Base-by-base conservation (phyloP, 2,329 filamentous ascomycete genomes). In the Colletotrichum abscissum region DNA sequence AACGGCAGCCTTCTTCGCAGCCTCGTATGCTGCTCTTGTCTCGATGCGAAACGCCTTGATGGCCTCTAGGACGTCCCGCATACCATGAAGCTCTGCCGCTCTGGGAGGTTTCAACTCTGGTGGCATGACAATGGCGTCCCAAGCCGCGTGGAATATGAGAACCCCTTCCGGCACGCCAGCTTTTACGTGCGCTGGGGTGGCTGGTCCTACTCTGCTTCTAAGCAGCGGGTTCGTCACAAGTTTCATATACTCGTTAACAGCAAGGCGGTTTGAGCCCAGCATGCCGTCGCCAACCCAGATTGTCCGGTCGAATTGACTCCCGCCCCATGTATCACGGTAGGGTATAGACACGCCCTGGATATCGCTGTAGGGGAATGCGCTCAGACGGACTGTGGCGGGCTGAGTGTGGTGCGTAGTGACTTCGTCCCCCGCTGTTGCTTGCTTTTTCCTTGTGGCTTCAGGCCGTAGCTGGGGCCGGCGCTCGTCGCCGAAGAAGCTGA, bases 111-210 rank as follows among this genome's bases (percentile, higher is more conserved):
- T 68, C 33, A 84, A 73, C 16, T 74, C 72, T 0, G 56, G 64
- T 8, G 85, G 84, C 74, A 84, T 79, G 3, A 88, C 72, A 65
- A 88, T 86, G 5, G 82, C 83, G 71, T 85, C 84, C 89, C 89
- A 91, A 0, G 89, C 88, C 1, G 82, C 84, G 33, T 86, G 81
- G 75, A 87, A 90, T 52, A 91, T 78, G 67, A 84, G 85, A 1
- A 82, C 80, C 0, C 82, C 80, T 0, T 78, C 60, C 5, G 88
- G 88, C 5, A 86, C 87, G 1, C 89, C 89, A 0, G 87, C 87
- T 2, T 77, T 79, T 19, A 88, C 80, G 67, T 91, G 89, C 24
- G 81, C 80, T 14, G 88, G 87, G 7, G 85, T 86, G 5, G 82
- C 86, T 4, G 88, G 87, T 1, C 84, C 86, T 19, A 88, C 76